These are phyloP conservation scores for Carpinus fangiana DNA, from an alignment of 306 rosid species.

Conservation along the genomic window DNA sequence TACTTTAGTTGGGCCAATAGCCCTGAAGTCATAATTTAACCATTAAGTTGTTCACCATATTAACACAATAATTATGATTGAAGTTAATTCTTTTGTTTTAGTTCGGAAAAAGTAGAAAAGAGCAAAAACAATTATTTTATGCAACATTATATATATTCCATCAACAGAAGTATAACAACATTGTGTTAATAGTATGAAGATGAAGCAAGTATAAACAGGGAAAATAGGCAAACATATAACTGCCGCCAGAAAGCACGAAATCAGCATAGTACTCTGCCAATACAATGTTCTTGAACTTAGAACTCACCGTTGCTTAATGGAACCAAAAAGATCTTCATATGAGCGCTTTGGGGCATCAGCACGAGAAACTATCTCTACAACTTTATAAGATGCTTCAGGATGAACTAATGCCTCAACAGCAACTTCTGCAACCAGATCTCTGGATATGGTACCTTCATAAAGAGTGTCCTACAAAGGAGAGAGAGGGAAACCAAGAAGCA, in stretches of 20 bases:
- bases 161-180: neutral
- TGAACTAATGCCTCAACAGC: conserved; percentile 79
- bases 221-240: conserved; percentile 8
- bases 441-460: conserved; percentile 73
- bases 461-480: conserved; percentile 67
- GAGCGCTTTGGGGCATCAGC: conserved; percentile 73
- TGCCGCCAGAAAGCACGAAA: conserved; percentile 26
- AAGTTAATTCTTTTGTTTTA: neutral
- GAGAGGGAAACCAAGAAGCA: neutral
- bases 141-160: neutral
- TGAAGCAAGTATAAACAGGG: neutral
- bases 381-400: conserved; percentile 87
- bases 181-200: conserved; percentile 3
- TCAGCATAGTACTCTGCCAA: conserved; percentile 21
- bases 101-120: neutral
- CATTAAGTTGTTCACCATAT: neutral
- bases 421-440: conserved; percentile 93
- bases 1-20: neutral
- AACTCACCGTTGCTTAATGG: conserved; percentile 58
- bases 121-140: neutral
- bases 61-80: neutral
- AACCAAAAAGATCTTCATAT: conserved; percentile 79
- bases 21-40: neutral
- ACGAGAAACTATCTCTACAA: conserved; percentile 81
- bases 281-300: conserved; percentile 12